Base-by-base conservation (phyloP, 1,284 basidiomycete genomes). In the Heliocybe sulcata region DNA sequence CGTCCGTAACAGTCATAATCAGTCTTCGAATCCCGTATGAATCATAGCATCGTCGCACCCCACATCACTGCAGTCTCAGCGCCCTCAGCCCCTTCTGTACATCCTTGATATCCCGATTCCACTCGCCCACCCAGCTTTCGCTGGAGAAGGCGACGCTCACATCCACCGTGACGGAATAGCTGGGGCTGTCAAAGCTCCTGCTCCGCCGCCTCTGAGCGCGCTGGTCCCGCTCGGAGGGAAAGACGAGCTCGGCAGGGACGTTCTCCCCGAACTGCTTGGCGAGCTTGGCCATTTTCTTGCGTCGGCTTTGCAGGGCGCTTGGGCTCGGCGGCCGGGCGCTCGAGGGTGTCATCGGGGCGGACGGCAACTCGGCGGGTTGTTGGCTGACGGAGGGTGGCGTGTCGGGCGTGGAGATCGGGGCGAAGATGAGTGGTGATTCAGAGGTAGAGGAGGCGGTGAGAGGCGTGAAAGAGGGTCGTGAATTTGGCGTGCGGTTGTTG, bases 191-290 rank as follows among this genome's bases (percentile, higher is more conserved):
- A 16, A 49, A 6, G 22, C 23, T 26, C 23, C 10, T 25, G 27
- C 23, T 26, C 4, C 23, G 27, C 23, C 23, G 12, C 16, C 47
- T 25, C 23, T 16, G 47, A 12, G 47, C 16, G 16, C 19, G 42
- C 27, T 49, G 6, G 3, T 26, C 47, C 6, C 16, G 22, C 27
- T 29, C 19, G 16, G 53, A 47, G 57, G 42, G 42, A 58, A 79
- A 78, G 50, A 82, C 73, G 54, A 82, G 72, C 62, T 81, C 77
- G 3, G 72, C 67, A 1, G 81, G 80, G 23, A 82, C 69, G 59
- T 77, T 77, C 66, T 80, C 79, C 8, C 81, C 81, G 1, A 82
- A 66, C 1, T 76, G 80, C 54, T 78, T 71, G 27, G 70, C 64
- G 3, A 83, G 69, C 63, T 81, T 81, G 9, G 76, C 77, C 68